A percentile compares a stretch with the other conserved stretches of the same genome.
Evolutionary conservation across 345 rosid genomes (phyloP).

Genomic region (Triadica sebifera): DNA sequence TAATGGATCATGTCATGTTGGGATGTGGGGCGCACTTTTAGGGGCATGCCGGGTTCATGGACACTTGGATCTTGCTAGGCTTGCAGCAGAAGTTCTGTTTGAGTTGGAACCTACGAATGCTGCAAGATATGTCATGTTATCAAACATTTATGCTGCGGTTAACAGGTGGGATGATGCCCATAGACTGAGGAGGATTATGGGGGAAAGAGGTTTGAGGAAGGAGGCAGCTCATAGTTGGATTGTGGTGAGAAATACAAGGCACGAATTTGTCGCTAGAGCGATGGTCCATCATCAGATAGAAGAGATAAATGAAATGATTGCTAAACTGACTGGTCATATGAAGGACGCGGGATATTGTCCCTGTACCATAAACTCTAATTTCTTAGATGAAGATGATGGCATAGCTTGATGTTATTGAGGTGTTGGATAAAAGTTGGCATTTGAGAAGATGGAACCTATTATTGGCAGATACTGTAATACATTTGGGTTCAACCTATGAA

Average conservation of each 20-base stretch:
- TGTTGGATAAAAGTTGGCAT: neutral
- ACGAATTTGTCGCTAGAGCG: constrained; percentile 41
- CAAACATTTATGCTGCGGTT: constrained; percentile 41
- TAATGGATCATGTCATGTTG: constrained; percentile 23
- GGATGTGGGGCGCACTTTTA: constrained; percentile 51
- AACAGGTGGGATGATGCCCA: constrained; percentile 44
- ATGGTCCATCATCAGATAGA: constrained; percentile 28
- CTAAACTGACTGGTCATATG: constrained; percentile 29
- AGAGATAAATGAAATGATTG: constrained; percentile 24
- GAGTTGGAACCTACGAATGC: constrained; percentile 41
- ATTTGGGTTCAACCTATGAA: neutral
- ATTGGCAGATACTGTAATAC: neutral
- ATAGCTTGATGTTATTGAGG: constrained; percentile 7
- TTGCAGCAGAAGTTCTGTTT: constrained; percentile 40
- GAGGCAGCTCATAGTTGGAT: constrained; percentile 45
- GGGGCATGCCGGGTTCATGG: constrained; percentile 44
- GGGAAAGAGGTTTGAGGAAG: constrained; percentile 36
- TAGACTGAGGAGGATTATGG: constrained; percentile 34
- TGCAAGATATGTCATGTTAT: constrained; percentile 46
- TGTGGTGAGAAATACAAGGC: constrained; percentile 40
- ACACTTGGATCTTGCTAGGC: constrained; percentile 31
- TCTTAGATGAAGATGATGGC: constrained; percentile 16
- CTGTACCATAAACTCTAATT: neutral
- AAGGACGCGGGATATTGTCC: constrained; percentile 33
- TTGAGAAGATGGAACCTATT: neutral